Conservation (phyloP, 441 rosid species). For the Arabidopsis hybrid region DNA sequence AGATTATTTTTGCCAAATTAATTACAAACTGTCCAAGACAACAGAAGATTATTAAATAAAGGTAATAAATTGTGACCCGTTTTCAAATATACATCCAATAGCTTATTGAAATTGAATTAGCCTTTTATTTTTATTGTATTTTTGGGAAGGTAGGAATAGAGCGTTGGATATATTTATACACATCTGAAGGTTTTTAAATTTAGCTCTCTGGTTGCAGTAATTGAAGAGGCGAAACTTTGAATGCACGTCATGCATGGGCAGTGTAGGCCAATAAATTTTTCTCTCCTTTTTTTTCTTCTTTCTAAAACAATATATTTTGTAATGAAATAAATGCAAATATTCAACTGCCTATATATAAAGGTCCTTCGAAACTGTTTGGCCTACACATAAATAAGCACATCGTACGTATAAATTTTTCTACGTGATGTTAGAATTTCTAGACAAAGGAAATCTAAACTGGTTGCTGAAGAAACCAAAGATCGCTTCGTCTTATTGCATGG, state of each 20-base stretch:
- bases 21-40: constrained; percentile 33
- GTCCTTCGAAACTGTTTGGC: constrained; percentile 9
- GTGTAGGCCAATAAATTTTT: constrained; percentile 8
- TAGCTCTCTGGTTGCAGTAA: constrained; percentile 40
- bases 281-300: background rate
- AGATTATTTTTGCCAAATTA: constrained; percentile 22
- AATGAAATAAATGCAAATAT: background rate
- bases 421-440: constrained; percentile 33
- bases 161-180: constrained; percentile 38
- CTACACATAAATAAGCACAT: constrained; percentile 38
- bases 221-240: constrained; percentile 52
- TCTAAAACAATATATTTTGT: background rate
- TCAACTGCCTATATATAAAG: constrained; percentile 46
- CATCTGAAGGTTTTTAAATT: constrained; percentile 28
- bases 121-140: background rate
- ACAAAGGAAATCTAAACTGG: constrained; percentile 46
- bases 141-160: constrained; percentile 12
- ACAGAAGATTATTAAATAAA: constrained; percentile 29
- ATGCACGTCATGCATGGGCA: constrained; percentile 59
- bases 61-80: constrained; percentile 16
- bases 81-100: constrained; percentile 1
- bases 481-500: constrained; percentile 10
- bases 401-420: constrained; percentile 1
- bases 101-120: constrained; percentile 16
- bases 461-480: constrained; percentile 47